phyloP scores from a whole-genome alignment of 2,329 filamentous ascomycete genomes.

The Tolypocladium ophioglossoides region DNA sequence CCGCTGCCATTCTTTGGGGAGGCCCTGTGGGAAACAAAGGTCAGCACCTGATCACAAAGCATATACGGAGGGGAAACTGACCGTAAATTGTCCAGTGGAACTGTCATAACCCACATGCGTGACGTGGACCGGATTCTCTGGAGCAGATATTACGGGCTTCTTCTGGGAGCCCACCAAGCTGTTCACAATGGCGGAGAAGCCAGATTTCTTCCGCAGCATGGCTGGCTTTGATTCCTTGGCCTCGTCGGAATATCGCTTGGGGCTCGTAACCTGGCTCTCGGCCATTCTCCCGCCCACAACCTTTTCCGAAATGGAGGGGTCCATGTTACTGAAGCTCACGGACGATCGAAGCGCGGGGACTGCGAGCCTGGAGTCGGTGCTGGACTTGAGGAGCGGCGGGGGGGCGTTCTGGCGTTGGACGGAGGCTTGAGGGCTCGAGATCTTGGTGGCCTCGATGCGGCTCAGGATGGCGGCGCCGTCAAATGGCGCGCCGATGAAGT shows the following conservation, averaged over 20 bases:
- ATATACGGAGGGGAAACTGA: slow-evolving; percentile 34
- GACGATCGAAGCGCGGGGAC: slow-evolving; percentile 54
- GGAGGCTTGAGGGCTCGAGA: slow-evolving; percentile 20
- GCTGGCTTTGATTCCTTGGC: slow-evolving; percentile 49
- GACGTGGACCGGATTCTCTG: slow-evolving; percentile 94
- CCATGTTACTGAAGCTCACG: slow-evolving; percentile 36
- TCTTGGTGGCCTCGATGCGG: slow-evolving; percentile 44
- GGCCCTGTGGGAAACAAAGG: slow-evolving; percentile 47
- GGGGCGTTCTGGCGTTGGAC: slow-evolving; percentile 18
- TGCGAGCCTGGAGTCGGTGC: slow-evolving; percentile 37
- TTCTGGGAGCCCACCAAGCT: slow-evolving; percentile 75
- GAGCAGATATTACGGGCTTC: slow-evolving; percentile 90
- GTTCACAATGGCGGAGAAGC: slow-evolving; percentile 80
- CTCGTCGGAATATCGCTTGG: slow-evolving; percentile 76
- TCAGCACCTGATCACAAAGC: background rate
- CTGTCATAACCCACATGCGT: slow-evolving; percentile 98
- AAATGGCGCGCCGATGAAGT: slow-evolving; percentile 55
- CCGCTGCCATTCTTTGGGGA: slow-evolving; percentile 96
- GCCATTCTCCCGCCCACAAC: slow-evolving; percentile 17
- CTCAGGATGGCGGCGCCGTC: slow-evolving; percentile 52
- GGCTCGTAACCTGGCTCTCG: slow-evolving; percentile 36
- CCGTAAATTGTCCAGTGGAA: slow-evolving; percentile 90
- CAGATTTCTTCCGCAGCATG: slow-evolving; percentile 71
- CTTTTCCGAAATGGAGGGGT: slow-evolving; percentile 26
- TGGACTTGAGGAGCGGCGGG: slow-evolving; percentile 34